Conservation (phyloP, 2,329 filamentous ascomycete species). For the Epichloe festucae region DNA sequence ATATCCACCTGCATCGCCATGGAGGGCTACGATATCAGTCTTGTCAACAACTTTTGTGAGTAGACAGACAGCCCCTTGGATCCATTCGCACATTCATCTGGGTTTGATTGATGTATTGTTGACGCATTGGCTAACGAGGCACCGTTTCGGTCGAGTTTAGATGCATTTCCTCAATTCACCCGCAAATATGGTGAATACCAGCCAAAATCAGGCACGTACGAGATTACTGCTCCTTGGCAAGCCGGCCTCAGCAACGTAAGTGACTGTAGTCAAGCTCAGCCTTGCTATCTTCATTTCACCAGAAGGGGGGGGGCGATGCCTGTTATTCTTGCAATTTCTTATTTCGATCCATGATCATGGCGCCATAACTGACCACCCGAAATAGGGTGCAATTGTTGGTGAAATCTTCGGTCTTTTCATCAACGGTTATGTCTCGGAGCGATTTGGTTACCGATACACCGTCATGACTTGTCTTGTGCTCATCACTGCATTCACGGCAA, state of each 20-base stretch:
- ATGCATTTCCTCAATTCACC: constrained; percentile 45
- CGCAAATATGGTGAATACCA: constrained; percentile 40
- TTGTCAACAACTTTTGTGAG: constrained; percentile 69
- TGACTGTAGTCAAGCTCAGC: constrained; percentile 1
- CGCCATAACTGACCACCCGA: neutral
- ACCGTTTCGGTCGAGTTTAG: constrained; percentile 13
- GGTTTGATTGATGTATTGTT: too few species aligned
- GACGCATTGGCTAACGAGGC: neutral
- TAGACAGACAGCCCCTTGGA: neutral
- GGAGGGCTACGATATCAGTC: constrained; percentile 76
- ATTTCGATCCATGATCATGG: too few species aligned
- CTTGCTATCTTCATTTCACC: neutral
- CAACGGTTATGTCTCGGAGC: constrained; percentile 52
- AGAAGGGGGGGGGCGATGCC: neutral
- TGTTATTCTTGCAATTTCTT: neutral
- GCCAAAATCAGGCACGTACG: constrained; percentile 29
- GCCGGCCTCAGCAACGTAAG: constrained; percentile 43
- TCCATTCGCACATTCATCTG: too few species aligned
- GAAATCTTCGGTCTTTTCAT: constrained; percentile 54
- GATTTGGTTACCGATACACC: constrained; percentile 55
- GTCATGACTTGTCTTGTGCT: constrained; percentile 44
- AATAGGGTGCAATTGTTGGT: constrained; percentile 25
- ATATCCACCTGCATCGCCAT: constrained; percentile 88
- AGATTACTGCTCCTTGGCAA: constrained; percentile 50
- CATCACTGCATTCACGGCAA: constrained; percentile 44